Conservation (phyloP, 2,329 filamentous ascomycete species). For the Penicillium sp. region DNA sequence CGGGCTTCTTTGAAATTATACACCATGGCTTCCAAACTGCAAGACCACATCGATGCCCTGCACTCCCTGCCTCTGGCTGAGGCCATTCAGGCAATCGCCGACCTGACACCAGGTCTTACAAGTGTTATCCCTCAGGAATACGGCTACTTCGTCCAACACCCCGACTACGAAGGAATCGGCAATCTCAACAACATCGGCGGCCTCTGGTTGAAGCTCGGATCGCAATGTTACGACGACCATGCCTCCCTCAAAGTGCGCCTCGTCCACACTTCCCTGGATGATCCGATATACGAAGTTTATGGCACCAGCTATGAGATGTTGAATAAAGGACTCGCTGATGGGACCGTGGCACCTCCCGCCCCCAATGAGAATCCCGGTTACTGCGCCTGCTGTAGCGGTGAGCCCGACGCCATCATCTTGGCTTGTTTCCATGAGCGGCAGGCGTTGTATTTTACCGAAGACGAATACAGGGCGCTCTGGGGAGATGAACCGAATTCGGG, state of each 20-base stretch:
- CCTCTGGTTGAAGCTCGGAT: conserved; percentile 12
- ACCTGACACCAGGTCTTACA: conserved; percentile 16
- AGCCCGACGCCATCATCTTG: conserved; percentile 20
- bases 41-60: conserved; percentile 16
- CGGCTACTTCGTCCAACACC: conserved; percentile 14
- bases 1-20: background rate
- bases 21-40: conserved; percentile 2
- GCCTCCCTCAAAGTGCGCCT: conserved; percentile 21
- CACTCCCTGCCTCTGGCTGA: conserved; percentile 8
- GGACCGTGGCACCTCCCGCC: conserved; percentile 6
- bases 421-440: conserved; percentile 10
- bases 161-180: conserved; percentile 14
- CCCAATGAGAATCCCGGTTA: background rate
- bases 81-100: conserved; percentile 12
- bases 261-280: conserved; percentile 15
- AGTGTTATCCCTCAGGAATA: conserved; percentile 12
- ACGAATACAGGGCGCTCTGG: conserved; percentile 19
- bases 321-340: background rate
- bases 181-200: conserved; percentile 19
- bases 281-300: conserved; percentile 17
- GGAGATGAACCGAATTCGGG: conserved; percentile 11
- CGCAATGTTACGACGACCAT: conserved; percentile 16
- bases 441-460: conserved; percentile 17
- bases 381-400: conserved; percentile 23
- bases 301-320: background rate